A percentile compares a stretch with the other conserved stretches of the same genome.
Conservation (phyloP, 495 filamentous ascomycete species). For the Penicillium manginii region DNA sequence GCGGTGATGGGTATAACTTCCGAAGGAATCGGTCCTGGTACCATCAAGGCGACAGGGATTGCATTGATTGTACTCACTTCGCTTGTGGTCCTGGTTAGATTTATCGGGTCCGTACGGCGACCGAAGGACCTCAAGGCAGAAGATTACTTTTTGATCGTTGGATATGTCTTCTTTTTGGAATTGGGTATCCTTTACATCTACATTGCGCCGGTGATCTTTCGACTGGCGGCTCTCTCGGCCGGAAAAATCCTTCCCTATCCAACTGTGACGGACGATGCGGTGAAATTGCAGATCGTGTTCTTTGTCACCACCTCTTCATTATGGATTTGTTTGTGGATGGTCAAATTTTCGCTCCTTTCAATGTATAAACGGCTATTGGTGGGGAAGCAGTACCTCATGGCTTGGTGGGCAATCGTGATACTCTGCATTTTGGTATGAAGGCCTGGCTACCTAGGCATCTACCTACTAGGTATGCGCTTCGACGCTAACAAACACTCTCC, state of each 20-base stretch:
- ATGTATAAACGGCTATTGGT: conserved; percentile 45
- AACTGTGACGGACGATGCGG: conserved; percentile 18
- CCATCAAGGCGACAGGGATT: conserved; percentile 26
- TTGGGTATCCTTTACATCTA: conserved; percentile 41
- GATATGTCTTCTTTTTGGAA: conserved; percentile 33
- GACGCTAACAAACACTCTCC: neutral
- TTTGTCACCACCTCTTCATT: conserved; percentile 48
- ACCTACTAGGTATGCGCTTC: no score
- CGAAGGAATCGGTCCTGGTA: conserved; percentile 14
- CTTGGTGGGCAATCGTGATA: conserved; percentile 38
- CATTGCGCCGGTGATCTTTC: conserved; percentile 34
- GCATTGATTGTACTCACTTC: conserved; percentile 36
- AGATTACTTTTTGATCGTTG: conserved; percentile 33
- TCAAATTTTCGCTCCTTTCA: conserved; percentile 49
- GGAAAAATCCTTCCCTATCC: neutral
- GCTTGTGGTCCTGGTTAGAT: conserved; percentile 26
- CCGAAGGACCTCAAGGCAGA: conserved; percentile 28
- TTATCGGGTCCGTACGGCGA: conserved; percentile 15
- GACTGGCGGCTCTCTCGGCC: conserved; percentile 14
- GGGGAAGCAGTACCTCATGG: conserved; percentile 21
- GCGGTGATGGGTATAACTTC: conserved; percentile 3
- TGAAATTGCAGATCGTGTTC: conserved; percentile 38
- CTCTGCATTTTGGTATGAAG: conserved; percentile 38
- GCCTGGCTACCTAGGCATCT: no score
- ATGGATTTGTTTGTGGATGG: conserved; percentile 51